These are phyloP conservation scores for Schizothecium vesticola DNA, from an alignment of 495 filamentous ascomycete genomes.

Conservation along the genomic window DNA sequence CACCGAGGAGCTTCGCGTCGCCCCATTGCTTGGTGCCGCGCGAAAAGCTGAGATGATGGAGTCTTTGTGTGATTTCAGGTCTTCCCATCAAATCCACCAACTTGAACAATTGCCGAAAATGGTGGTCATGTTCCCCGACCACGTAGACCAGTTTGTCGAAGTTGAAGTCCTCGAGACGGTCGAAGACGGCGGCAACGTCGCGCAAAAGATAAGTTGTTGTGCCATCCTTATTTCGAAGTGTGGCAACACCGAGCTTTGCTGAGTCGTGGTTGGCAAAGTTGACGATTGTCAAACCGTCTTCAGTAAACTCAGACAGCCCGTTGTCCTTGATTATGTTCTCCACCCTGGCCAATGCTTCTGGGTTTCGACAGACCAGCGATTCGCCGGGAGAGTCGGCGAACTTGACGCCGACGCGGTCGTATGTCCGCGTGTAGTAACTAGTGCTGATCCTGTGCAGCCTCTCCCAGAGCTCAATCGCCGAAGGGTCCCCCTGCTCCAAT, in stretches of 20 bases:
- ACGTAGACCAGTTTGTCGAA: constrained; percentile 79
- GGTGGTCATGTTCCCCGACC: constrained; percentile 65
- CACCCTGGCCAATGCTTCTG: constrained; percentile 44
- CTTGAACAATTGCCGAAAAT: constrained; percentile 68
- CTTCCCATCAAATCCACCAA: constrained; percentile 55
- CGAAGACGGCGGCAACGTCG: constrained; percentile 62
- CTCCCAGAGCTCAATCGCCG: constrained; percentile 59
- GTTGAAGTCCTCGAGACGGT: constrained; percentile 57
- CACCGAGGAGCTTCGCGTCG: background rate
- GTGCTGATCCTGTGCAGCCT: constrained; percentile 63
- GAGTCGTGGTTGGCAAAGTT: constrained; percentile 60
- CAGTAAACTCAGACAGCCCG: constrained; percentile 53
- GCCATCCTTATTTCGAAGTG: constrained; percentile 64
- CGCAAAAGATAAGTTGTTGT: constrained; percentile 66
- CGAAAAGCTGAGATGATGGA: constrained; percentile 3
- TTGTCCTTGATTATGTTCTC: constrained; percentile 52
- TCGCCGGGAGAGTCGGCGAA: constrained; percentile 67
- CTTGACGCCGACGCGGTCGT: constrained; percentile 60
- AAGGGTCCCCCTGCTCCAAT: constrained; percentile 59
- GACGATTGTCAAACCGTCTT: constrained; percentile 60
- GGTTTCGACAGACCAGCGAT: constrained; percentile 1
- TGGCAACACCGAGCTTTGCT: constrained; percentile 63
- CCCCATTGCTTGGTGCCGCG: constrained; percentile 2
- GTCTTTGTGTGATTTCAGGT: background rate
- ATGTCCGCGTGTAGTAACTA: constrained; percentile 56